Conservation (phyloP, 23 red algal species). For the Gracilariopsis chorda region DNA sequence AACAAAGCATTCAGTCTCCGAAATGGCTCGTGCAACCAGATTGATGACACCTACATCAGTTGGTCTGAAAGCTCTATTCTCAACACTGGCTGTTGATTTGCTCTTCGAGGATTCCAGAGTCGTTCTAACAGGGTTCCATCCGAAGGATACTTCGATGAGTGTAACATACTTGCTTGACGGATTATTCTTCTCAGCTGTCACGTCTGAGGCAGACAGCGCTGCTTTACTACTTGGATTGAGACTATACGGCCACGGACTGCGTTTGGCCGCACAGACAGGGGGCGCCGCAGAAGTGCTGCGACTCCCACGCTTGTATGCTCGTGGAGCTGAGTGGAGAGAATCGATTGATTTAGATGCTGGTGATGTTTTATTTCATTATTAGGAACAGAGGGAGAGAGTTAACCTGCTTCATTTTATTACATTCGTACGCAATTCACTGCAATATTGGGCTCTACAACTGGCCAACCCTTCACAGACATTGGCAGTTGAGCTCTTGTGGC, state of each 20-base stretch:
- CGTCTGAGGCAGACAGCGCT: constrained; percentile 60
- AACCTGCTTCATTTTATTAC: no score
- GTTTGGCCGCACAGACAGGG: constrained; percentile 29
- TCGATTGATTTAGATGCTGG: no score
- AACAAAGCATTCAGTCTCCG: constrained; percentile 38
- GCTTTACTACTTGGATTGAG: constrained; percentile 32
- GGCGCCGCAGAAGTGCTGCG: constrained; percentile 22
- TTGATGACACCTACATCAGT: background rate
- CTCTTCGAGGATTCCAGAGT: constrained; percentile 53
- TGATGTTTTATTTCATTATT: no score
- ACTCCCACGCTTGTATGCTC: constrained; percentile 48
- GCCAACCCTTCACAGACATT: no score
- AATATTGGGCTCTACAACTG: no score
- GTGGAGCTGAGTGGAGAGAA: constrained; percentile 55
- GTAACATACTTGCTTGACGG: constrained; percentile 42
- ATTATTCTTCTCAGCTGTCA: constrained; percentile 53
- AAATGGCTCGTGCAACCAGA: constrained; percentile 35
- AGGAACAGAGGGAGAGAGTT: no score
- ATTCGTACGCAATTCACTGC: no score
- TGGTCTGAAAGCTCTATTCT: background rate
- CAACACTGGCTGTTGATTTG: constrained; percentile 42
- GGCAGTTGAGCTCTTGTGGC: no score
- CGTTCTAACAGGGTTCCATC: constrained; percentile 45
- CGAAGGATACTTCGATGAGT: constrained; percentile 40
- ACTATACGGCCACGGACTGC: constrained; percentile 54